A percentile compares a stretch with the other conserved stretches of the same genome.
These are phyloP conservation scores for Leccinum imitatum DNA, from an alignment of 768 basidiomycete species.

Conservation along the genomic window DNA sequence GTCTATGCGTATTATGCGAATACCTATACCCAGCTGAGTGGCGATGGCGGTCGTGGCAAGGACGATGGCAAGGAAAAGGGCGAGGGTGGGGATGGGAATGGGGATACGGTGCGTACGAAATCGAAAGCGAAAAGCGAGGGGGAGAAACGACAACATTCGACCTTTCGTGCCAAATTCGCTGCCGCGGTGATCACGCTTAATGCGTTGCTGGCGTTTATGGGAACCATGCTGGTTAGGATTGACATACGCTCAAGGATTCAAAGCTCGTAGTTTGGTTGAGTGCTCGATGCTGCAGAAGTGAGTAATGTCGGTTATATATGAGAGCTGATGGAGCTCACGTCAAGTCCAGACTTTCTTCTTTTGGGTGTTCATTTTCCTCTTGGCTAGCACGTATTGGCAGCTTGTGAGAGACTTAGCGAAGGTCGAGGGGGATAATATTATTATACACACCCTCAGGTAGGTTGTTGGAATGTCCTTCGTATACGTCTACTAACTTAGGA, in stretches of 20 bases:
- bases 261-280: slow-evolving; percentile 90
- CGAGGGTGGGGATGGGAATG: background rate
- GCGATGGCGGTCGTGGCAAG: background rate
- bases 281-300: slow-evolving; percentile 92
- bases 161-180: slow-evolving; percentile 94
- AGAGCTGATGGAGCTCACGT: slow-evolving; percentile 9
- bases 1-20: slow-evolving; percentile 16
- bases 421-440: too few species aligned
- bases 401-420: slow-evolving; percentile 90
- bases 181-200: slow-evolving; percentile 67
- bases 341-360: slow-evolving; percentile 74
- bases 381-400: slow-evolving; percentile 91
- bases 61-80: background rate
- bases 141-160: slow-evolving; percentile 63
- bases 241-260: slow-evolving; percentile 88
- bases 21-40: background rate
- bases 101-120: background rate
- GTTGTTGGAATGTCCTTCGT: too few species aligned
- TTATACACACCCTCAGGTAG: too few species aligned
- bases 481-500: too few species aligned
- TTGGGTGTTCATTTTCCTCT: slow-evolving; percentile 89
- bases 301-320: slow-evolving; percentile 21
- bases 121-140: background rate
- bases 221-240: slow-evolving; percentile 42
- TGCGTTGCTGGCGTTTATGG: slow-evolving; percentile 81